phyloP scores from a whole-genome alignment of 495 filamentous ascomycete genomes.

The Penicillium bialowiezense region DNA sequence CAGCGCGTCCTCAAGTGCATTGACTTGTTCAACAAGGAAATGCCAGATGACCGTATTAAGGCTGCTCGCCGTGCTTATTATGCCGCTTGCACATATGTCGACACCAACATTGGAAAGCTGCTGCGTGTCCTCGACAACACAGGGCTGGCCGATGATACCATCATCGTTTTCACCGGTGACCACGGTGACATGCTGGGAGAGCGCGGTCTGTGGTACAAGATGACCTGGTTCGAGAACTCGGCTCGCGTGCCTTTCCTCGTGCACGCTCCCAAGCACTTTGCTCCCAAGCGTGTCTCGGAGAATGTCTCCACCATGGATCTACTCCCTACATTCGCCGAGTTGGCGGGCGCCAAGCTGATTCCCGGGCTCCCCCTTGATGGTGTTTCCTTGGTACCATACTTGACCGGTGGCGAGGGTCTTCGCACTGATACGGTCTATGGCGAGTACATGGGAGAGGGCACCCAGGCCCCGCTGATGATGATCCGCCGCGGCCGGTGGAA shows the following conservation, averaged over 20 bases:
- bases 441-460: slow-evolving; percentile 89
- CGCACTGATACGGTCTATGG: slow-evolving; percentile 73
- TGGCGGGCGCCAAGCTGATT: slow-evolving; percentile 65
- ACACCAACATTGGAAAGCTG: slow-evolving; percentile 80
- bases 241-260: slow-evolving; percentile 80
- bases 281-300: slow-evolving; percentile 63
- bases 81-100: slow-evolving; percentile 83
- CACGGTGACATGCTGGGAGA: slow-evolving; percentile 94
- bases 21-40: slow-evolving; percentile 72
- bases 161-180: slow-evolving; percentile 83
- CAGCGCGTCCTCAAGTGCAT: slow-evolving; percentile 76
- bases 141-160: slow-evolving; percentile 73
- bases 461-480: slow-evolving; percentile 85
- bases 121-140: slow-evolving; percentile 69
- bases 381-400: slow-evolving; percentile 65
- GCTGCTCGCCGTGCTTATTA: slow-evolving; percentile 82
- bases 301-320: slow-evolving; percentile 87
- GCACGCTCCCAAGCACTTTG: slow-evolving; percentile 64
- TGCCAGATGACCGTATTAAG: slow-evolving; percentile 76
- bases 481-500: slow-evolving; percentile 81
- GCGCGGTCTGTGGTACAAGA: slow-evolving; percentile 90
- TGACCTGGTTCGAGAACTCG: slow-evolving; percentile 84
- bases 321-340: slow-evolving; percentile 75
- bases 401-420: slow-evolving; percentile 54
- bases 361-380: slow-evolving; percentile 73